Evolutionary conservation across 129 eudicot genomes (phyloP).

Genomic region (Helichrysum umbraculigerum): DNA sequence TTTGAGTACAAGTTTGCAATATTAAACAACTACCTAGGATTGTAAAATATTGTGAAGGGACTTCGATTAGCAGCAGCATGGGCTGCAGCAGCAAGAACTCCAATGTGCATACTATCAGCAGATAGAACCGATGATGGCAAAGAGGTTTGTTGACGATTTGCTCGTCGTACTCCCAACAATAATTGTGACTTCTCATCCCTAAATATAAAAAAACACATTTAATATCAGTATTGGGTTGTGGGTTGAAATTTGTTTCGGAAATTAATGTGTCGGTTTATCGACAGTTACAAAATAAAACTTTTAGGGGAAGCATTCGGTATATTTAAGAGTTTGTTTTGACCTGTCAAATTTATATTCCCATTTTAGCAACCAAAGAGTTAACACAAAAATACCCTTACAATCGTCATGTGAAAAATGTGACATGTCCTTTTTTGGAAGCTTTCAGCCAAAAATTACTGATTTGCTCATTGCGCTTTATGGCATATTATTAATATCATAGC

Average conservation of each 20-base stretch:
- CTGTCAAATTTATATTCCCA: slow-evolving; percentile 17
- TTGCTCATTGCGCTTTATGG: slow-evolving; percentile 21
- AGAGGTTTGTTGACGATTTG: slow-evolving; percentile 90
- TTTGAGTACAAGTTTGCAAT: neutral
- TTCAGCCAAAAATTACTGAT: neutral
- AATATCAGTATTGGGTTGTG: neutral
- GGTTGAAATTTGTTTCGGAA: neutral
- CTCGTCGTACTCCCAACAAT: slow-evolving; percentile 88
- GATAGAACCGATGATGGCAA: slow-evolving; percentile 96
- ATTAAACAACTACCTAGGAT: slow-evolving; percentile 65
- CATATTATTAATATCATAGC: neutral
- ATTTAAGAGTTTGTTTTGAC: slow-evolving; percentile 19
- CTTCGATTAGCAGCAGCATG: slow-evolving; percentile 95
- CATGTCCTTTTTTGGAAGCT: slow-evolving; percentile 8
- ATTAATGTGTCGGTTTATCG: neutral
- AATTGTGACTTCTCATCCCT: slow-evolving; percentile 96
- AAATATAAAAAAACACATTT: neutral
- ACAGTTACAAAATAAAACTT: neutral
- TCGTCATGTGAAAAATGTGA: slow-evolving; percentile 15
- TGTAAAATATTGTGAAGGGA: slow-evolving; percentile 86
- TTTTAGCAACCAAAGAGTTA: slow-evolving; percentile 10
- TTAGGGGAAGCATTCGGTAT: slow-evolving; percentile 2
- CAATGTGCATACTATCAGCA: slow-evolving; percentile 99
- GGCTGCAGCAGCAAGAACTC: slow-evolving; percentile 99
- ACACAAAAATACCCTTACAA: slow-evolving; percentile 7